Conservation (phyloP, 1,284 basidiomycete genomes). For the Neonothopanus nambi region DNA sequence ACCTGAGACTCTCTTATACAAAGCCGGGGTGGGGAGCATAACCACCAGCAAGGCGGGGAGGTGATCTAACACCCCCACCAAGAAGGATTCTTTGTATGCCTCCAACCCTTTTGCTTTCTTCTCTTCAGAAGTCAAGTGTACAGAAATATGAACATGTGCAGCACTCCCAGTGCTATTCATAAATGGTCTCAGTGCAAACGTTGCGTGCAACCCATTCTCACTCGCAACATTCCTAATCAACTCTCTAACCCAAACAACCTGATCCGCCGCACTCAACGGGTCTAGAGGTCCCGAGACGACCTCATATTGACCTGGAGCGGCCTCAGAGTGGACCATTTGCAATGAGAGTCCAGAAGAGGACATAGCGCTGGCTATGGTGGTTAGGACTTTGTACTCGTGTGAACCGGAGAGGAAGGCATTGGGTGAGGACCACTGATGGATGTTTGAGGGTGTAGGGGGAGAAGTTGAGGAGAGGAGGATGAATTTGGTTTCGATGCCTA, state of each 20-base stretch:
- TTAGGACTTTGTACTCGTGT: slow-evolving; percentile 41
- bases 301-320: slow-evolving; percentile 71
- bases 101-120: slow-evolving; percentile 15
- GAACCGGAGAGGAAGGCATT: slow-evolving; percentile 44
- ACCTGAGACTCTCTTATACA: slow-evolving; percentile 53
- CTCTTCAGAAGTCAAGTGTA: slow-evolving; percentile 29
- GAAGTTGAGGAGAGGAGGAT: slow-evolving; percentile 56
- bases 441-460: slow-evolving; percentile 47
- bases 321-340: slow-evolving; percentile 62
- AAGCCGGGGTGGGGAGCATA: slow-evolving; percentile 48
- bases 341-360: slow-evolving; percentile 47
- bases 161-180: slow-evolving; percentile 43
- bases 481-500: slow-evolving; percentile 72
- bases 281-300: slow-evolving; percentile 53
- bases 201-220: slow-evolving; percentile 55
- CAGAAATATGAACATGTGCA: slow-evolving; percentile 52
- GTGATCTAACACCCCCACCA: slow-evolving; percentile 44
- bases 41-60: slow-evolving; percentile 50
- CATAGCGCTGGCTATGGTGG: slow-evolving; percentile 55
- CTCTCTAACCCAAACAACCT: slow-evolving; percentile 53
- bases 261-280: slow-evolving; percentile 57
- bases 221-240: slow-evolving; percentile 52
- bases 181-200: slow-evolving; percentile 50
- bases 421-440: slow-evolving; percentile 52
- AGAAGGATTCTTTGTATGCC: slow-evolving; percentile 26